phyloP scores from a whole-genome alignment of 495 filamentous ascomycete species.

The Lasiosphaeria miniovina region DNA sequence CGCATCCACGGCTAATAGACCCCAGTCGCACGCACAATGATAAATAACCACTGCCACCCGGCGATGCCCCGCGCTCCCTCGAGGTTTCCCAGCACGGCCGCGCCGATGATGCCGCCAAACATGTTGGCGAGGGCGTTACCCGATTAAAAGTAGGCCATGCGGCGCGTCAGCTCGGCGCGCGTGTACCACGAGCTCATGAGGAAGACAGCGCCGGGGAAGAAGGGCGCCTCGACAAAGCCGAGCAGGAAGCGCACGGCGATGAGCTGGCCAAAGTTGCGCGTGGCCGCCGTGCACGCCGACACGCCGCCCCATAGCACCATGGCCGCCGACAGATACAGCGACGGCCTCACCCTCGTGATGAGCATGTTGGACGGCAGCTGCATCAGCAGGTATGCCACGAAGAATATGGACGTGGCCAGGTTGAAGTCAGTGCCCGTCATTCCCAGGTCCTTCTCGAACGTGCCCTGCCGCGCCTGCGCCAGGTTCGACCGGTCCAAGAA shows the following conservation, averaged over 20 bases:
- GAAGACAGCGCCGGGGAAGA: conserved; percentile 49
- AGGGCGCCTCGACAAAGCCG: conserved; percentile 58
- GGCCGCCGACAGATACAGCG: conserved; percentile 51
- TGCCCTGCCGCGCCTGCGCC: conserved; percentile 41
- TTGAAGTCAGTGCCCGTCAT: conserved; percentile 52
- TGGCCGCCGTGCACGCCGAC: conserved; percentile 53
- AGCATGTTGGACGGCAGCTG: conserved; percentile 57
- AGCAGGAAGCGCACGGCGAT: conserved; percentile 61
- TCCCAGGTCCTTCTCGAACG: conserved; percentile 42
- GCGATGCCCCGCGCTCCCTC: conserved; percentile 38
- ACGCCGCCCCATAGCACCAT: conserved; percentile 64
- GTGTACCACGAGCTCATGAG: conserved; percentile 54
- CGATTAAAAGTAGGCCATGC: conserved; percentile 58
- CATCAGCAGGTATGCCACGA: conserved; percentile 55
- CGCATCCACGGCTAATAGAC: no score
- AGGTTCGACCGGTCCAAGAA: conserved; percentile 47
- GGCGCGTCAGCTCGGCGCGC: conserved; percentile 43
- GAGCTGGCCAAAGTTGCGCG: conserved; percentile 52
- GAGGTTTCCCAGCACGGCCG: conserved; percentile 43
- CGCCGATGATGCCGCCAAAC: conserved; percentile 58
- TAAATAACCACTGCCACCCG: conserved; percentile 38
- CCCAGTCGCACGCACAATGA: conserved; percentile 18
- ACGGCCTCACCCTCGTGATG: conserved; percentile 45
- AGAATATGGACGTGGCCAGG: conserved; percentile 55
- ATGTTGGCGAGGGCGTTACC: conserved; percentile 55